Conservation (phyloP, 2,329 filamentous ascomycete genomes). For the Verticillium albo-atrum region DNA sequence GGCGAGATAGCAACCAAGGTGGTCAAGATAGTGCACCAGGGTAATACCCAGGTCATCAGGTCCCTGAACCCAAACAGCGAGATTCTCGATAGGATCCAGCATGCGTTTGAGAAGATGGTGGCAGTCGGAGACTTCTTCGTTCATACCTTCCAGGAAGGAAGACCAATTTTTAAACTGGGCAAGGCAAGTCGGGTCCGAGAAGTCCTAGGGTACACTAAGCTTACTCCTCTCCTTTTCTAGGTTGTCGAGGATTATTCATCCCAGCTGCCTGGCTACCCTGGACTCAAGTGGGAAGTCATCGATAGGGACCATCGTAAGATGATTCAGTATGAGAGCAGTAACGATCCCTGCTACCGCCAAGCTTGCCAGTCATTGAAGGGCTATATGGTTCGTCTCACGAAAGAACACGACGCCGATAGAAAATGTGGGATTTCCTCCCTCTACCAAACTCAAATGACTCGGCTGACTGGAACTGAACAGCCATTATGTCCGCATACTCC, state of each 20-base stretch:
- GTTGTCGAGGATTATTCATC: not conserved
- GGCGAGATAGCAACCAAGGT: not conserved
- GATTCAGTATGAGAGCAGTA: not conserved
- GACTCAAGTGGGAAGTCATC: conserved; percentile 1
- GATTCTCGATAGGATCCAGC: not conserved
- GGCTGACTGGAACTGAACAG: not conserved
- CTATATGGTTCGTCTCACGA: not conserved
- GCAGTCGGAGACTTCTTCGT: not conserved
- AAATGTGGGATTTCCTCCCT: not conserved
- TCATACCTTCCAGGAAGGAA: not conserved
- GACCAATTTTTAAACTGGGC: not conserved
- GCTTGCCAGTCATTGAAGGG: not conserved
- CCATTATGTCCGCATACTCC: not conserved
- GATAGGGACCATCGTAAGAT: not conserved
- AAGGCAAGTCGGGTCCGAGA: not conserved
- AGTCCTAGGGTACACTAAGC: not conserved
- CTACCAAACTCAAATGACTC: not conserved
- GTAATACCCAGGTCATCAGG: not conserved
- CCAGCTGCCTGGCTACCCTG: not conserved
- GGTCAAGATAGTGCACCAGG: not conserved
- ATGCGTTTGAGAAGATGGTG: not conserved
- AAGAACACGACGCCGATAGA: not conserved
- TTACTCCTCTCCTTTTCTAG: not conserved
- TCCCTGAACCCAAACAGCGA: not conserved
- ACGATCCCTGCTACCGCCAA: not conserved